Evolutionary conservation across 208 protist species (phyloP).

Genomic region (Sergeia podlipaevii): DNA sequence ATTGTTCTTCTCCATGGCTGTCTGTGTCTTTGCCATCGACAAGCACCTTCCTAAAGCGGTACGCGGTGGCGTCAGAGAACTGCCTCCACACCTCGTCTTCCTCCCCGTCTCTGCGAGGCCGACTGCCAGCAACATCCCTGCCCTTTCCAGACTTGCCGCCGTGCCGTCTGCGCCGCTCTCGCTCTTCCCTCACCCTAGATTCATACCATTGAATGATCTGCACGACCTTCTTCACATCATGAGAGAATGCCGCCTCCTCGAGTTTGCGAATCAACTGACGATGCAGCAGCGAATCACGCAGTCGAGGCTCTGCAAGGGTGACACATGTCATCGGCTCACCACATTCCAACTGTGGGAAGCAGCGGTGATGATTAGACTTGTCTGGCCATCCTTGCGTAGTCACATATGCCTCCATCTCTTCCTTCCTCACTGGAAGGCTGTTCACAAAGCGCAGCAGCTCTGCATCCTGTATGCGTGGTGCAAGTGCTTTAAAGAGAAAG

Average conservation of each 20-base stretch:
- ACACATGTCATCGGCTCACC: not conserved
- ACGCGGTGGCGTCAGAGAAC: slow-evolving; percentile 42
- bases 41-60: slow-evolving; percentile 45
- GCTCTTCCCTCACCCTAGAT: slow-evolving; percentile 34
- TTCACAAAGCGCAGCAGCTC: slow-evolving; percentile 43
- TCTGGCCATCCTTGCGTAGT: slow-evolving; percentile 31
- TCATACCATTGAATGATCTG: slow-evolving; percentile 56
- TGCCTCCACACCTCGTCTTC: slow-evolving; percentile 57
- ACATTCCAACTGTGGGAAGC: slow-evolving; percentile 70
- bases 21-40: too few species aligned
- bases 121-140: slow-evolving; percentile 2
- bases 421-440: slow-evolving; percentile 15
- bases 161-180: slow-evolving; percentile 12
- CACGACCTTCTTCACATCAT: slow-evolving; percentile 25
- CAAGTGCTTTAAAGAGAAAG: slow-evolving; percentile 27
- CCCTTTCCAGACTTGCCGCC: too few species aligned
- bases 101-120: not conserved
- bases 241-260: slow-evolving; percentile 33
- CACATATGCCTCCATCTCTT: not conserved
- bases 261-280: slow-evolving; percentile 38
- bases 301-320: slow-evolving; percentile 14
- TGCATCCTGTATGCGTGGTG: slow-evolving; percentile 21
- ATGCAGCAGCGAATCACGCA: slow-evolving; percentile 78
- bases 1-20: too few species aligned
- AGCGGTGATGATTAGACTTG: slow-evolving; percentile 36